Conservation (phyloP, 1,284 basidiomycete genomes). For the Cerioporus squamosus region DNA sequence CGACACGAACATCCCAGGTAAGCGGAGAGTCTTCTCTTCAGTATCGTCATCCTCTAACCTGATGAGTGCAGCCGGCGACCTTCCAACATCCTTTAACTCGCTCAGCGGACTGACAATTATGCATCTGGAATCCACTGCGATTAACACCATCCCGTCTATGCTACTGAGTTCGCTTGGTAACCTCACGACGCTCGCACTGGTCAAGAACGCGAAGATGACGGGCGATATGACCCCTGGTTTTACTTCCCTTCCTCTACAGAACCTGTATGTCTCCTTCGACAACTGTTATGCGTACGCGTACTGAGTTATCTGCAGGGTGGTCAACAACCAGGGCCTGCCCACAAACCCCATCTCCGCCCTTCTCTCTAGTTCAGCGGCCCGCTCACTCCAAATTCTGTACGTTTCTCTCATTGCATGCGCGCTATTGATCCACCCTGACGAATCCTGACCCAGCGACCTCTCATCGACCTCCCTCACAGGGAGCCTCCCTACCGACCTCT, state of each 20-base stretch:
- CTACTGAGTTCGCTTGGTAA: slow-evolving; percentile 40
- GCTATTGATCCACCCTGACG: too few species aligned
- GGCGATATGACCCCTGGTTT: slow-evolving; percentile 44
- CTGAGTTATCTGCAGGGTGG: slow-evolving; percentile 30
- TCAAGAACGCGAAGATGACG: slow-evolving; percentile 51
- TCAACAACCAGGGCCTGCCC: slow-evolving; percentile 38
- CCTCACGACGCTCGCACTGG: slow-evolving; percentile 46
- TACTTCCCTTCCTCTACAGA: slow-evolving; percentile 39
- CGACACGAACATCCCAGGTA: slow-evolving; percentile 46
- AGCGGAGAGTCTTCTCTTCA: too few species aligned
- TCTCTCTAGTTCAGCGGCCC: slow-evolving; percentile 30
- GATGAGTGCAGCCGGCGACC: slow-evolving; percentile 40
- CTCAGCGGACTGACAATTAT: slow-evolving; percentile 44
- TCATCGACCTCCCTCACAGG: slow-evolving; percentile 35
- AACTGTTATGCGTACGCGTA: background rate
- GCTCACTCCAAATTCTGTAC: slow-evolving; percentile 42
- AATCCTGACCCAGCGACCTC: slow-evolving; percentile 29
- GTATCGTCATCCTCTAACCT: background rate
- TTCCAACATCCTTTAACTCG: slow-evolving; percentile 43
- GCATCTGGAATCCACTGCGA: slow-evolving; percentile 51
- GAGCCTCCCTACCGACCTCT: slow-evolving; percentile 33
- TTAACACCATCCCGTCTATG: slow-evolving; percentile 43
- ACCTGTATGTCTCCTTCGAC: slow-evolving; percentile 44
- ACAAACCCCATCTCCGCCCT: slow-evolving; percentile 38
- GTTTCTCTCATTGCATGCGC: slow-evolving; percentile 6